Evolutionary conservation across 345 rosid genomes (phyloP).

Genomic region (Melaleuca quinquenervia): DNA sequence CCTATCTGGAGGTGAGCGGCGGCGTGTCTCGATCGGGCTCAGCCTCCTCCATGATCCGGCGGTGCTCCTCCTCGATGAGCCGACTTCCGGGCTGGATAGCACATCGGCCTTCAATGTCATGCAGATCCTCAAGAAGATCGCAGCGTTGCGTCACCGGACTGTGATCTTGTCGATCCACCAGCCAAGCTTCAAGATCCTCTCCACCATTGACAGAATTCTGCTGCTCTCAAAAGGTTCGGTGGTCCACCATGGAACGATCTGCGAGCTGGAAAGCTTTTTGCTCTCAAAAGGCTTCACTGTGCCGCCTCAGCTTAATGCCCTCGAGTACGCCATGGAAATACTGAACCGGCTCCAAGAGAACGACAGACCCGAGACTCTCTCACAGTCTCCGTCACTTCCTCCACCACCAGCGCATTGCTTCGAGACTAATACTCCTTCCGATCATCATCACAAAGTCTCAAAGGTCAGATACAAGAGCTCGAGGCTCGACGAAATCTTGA

Average conservation of each 20-base stretch:
- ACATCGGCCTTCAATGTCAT: constrained; percentile 75
- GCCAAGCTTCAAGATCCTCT: constrained; percentile 86
- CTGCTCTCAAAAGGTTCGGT: constrained; percentile 66
- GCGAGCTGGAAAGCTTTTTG: constrained; percentile 45
- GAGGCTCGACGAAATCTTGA: constrained; percentile 45
- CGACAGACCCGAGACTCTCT: background rate
- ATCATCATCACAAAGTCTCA: constrained; percentile 3
- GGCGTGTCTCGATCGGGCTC: constrained; percentile 82
- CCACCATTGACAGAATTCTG: constrained; percentile 51
- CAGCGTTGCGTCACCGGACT: constrained; percentile 54
- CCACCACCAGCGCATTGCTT: background rate
- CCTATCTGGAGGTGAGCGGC: constrained; percentile 75
- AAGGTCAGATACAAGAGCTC: constrained; percentile 36
- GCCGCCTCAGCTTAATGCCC: constrained; percentile 84
- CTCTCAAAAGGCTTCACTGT: constrained; percentile 50
- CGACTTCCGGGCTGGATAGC: constrained; percentile 84
- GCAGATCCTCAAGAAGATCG: constrained; percentile 51
- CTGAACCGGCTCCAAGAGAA: constrained; percentile 31
- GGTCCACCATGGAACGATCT: constrained; percentile 57
- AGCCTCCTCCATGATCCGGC: constrained; percentile 84
- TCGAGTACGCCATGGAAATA: constrained; percentile 86
- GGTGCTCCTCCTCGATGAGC: constrained; percentile 80
- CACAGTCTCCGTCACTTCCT: background rate
- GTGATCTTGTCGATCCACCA: constrained; percentile 88
- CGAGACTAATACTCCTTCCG: background rate